Evolutionary conservation across 148 eudicot species (phyloP).

Genomic region (Chenopodium formosanum): DNA sequence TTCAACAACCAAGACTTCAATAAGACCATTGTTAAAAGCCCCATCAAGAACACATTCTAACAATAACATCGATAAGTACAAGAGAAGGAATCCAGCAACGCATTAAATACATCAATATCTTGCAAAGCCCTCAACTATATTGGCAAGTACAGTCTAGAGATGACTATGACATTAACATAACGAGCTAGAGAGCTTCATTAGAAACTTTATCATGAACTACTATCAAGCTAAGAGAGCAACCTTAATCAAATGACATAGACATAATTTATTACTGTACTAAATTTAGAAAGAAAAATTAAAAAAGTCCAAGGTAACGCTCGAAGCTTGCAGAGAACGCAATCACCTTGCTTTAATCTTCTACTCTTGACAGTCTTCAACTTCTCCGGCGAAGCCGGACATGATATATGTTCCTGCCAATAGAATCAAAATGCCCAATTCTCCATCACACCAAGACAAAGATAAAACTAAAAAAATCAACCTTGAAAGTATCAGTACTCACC

Average conservation of each 20-base stretch:
- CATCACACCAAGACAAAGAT: background rate
- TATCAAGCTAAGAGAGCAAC: background rate
- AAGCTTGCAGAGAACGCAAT: background rate
- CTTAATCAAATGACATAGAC: background rate
- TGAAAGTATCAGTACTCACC: constrained; percentile 29
- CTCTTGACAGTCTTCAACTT: constrained; percentile 56
- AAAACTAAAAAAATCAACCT: no score
- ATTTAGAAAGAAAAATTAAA: background rate
- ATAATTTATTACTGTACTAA: background rate
- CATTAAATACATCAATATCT: background rate
- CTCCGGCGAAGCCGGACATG: constrained; percentile 84
- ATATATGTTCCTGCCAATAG: constrained; percentile 47
- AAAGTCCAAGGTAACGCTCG: background rate
- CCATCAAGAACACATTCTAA: background rate
- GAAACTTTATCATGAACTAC: background rate
- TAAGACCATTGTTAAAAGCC: background rate
- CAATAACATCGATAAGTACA: background rate
- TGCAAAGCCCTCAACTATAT: background rate
- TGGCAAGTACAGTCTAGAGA: background rate
- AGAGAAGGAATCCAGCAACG: background rate
- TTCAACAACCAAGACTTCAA: background rate
- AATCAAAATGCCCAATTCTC: background rate
- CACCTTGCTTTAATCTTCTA: constrained; percentile 64
- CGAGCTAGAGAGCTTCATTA: background rate
- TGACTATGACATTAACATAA: background rate